Evolutionary conservation across 2,329 filamentous ascomycete species (phyloP).

Genomic region (Karstenula rhodostoma): DNA sequence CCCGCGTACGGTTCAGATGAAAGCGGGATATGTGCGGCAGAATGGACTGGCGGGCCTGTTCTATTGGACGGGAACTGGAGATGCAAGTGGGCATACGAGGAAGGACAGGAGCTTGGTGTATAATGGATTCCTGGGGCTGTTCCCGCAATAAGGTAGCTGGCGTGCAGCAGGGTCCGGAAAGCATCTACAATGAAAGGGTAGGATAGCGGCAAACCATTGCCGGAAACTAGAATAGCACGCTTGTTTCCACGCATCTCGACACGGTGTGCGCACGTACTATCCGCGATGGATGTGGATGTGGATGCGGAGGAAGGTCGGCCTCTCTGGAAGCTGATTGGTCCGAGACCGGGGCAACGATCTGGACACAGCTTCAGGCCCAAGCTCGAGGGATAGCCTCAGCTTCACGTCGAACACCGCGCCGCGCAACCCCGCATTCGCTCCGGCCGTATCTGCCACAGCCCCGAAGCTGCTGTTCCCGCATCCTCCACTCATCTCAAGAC

Average conservation of each 20-base stretch:
- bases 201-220: background rate
- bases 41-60: conserved; percentile 78
- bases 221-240: background rate
- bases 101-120: conserved; percentile 65
- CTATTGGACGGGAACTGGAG: conserved; percentile 81
- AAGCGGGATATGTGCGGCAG: conserved; percentile 76
- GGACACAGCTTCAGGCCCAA: conserved; percentile 13
- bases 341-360: conserved; percentile 12
- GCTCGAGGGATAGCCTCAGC: conserved; percentile 23
- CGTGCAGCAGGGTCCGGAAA: background rate
- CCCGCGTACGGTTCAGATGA: conserved; percentile 76
- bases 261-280: background rate
- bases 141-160: conserved; percentile 35
- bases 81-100: conserved; percentile 60
- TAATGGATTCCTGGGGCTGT: conserved; percentile 65
- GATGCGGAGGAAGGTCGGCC: conserved; percentile 13
- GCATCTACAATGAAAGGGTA: background rate
- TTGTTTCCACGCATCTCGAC: background rate
- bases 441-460: background rate
- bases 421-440: conserved; percentile 13
- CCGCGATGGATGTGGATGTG: background rate
- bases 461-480: background rate
- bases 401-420: conserved; percentile 17
- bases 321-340: conserved; percentile 19
- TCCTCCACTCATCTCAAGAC: conserved; percentile 2